Percentiles rank a stretch among this genome's conserved stretches.
These are phyloP conservation scores for Trypanosoma conorhini DNA, from an alignment of 208 protist species.

Conservation along the genomic window DNA sequence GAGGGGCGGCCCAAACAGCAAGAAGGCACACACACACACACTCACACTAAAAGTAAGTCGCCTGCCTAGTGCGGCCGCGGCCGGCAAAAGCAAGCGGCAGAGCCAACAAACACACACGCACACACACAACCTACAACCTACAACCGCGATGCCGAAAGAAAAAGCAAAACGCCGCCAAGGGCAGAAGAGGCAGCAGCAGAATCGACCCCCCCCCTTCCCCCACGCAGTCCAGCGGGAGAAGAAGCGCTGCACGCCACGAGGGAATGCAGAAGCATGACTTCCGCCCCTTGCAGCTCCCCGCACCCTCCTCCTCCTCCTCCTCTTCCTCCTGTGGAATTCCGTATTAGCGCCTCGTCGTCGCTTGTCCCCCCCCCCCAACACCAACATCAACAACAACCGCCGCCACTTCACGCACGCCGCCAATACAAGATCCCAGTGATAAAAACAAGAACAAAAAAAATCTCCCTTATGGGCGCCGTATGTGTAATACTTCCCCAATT, in stretches of 20 bases:
- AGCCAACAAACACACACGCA: neutral
- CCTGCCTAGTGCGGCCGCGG: neutral
- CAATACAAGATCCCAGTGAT: neutral
- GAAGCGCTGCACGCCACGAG: no score
- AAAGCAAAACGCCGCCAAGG: neutral
- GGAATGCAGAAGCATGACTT: no score
- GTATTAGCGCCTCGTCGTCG: neutral
- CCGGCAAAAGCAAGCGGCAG: neutral
- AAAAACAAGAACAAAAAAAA: no score
- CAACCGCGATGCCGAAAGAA: no score
- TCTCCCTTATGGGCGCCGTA: no score
- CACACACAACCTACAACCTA: slow-evolving; percentile 18
- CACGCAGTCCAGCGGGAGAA: no score
- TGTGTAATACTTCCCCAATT: no score
- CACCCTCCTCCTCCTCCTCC: neutral
- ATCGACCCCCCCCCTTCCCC: no score
- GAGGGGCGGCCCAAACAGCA: neutral
- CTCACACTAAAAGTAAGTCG: neutral
- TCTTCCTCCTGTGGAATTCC: neutral
- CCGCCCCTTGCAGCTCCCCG: no score
- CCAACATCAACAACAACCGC: neutral
- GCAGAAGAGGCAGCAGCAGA: no score
- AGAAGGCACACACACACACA: neutral
- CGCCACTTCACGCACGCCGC: neutral
- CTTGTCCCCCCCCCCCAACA: neutral